phyloP scores from a whole-genome alignment of 495 filamentous ascomycete species.

The Penicillium nucicola region DNA sequence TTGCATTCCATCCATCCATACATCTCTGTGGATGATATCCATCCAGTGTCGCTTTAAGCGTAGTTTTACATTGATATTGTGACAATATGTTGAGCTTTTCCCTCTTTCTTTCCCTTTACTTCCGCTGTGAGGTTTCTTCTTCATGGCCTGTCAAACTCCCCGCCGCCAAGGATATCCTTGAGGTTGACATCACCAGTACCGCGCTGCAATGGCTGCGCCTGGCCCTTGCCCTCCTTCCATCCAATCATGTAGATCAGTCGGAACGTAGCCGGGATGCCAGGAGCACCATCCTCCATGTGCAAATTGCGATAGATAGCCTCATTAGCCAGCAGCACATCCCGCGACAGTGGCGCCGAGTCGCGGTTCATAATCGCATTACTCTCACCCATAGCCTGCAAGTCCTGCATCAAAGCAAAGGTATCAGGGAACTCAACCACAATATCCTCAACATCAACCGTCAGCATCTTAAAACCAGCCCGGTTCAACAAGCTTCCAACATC shows the following conservation, averaged over 20 bases:
- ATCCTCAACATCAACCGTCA: conserved; percentile 97
- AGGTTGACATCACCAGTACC: conserved; percentile 81
- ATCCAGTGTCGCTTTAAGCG: conserved; percentile 21
- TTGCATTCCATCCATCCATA: conserved; percentile 25
- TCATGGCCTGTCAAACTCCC: conserved; percentile 40
- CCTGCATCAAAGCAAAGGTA: conserved; percentile 85
- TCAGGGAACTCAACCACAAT: conserved; percentile 95
- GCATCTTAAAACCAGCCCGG: conserved; percentile 86
- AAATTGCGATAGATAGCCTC: conserved; percentile 86
- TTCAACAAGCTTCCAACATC: conserved; percentile 87
- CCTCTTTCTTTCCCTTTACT: conserved; percentile 4
- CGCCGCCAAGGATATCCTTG: conserved; percentile 73
- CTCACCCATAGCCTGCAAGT: conserved; percentile 94
- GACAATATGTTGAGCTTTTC: conserved; percentile 16
- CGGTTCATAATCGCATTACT: conserved; percentile 80
- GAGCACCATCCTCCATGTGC: conserved; percentile 67
- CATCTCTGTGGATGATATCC: conserved; percentile 17
- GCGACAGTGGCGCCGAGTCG: conserved; percentile 67
- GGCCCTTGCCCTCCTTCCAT: conserved; percentile 83
- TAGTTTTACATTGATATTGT: conserved; percentile 31
- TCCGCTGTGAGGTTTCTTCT: conserved; percentile 11
- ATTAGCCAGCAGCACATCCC: conserved; percentile 83
- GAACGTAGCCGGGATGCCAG: conserved; percentile 83
- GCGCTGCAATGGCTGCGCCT: conserved; percentile 73
- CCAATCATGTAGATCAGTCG: conserved; percentile 96